Percentiles rank a stretch among this genome's conserved stretches.
phyloP scores from a whole-genome alignment of 805 yeast genomes.

The Wickerhamomyces rabaulensis region DNA sequence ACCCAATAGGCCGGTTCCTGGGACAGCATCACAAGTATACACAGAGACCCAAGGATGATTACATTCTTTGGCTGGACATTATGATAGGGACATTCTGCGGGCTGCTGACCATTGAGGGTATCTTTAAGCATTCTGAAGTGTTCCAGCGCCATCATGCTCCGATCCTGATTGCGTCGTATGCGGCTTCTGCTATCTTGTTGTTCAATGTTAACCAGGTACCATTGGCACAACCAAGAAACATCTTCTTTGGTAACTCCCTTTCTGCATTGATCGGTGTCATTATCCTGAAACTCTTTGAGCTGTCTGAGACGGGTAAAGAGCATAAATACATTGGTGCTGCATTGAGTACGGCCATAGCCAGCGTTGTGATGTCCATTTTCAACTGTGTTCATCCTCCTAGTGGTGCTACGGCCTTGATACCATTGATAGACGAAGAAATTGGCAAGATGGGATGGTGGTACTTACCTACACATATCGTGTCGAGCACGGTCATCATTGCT shows the following conservation, averaged over 20 bases:
- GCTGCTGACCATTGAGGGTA: conserved; percentile 39
- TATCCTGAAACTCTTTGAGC: conserved; percentile 47
- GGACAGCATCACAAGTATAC: conserved; percentile 33
- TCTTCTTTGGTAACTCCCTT: conserved; percentile 50
- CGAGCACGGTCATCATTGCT: conserved; percentile 40
- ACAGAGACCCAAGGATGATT: conserved; percentile 25
- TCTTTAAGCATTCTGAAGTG: conserved; percentile 34
- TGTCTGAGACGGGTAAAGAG: conserved; percentile 36
- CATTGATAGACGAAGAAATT: conserved; percentile 41
- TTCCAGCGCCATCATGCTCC: conserved; percentile 39
- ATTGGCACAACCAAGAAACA: conserved; percentile 59
- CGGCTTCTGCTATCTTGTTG: conserved; percentile 57
- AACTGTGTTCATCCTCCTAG: conserved; percentile 69
- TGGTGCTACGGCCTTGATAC: conserved; percentile 63
- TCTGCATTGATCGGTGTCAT: conserved; percentile 50
- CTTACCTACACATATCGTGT: conserved; percentile 48
- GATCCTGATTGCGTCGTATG: conserved; percentile 48
- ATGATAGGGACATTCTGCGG: conserved; percentile 43
- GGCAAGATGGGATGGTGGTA: conserved; percentile 61
- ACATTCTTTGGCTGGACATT: conserved; percentile 41
- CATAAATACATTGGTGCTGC: conserved; percentile 57
- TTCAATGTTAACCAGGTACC: conserved; percentile 55
- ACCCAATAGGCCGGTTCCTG: conserved; percentile 29
- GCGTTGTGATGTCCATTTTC: conserved; percentile 46
- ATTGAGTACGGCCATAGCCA: conserved; percentile 47